Percentiles rank a stretch among this genome's conserved stretches.
phyloP scores from a whole-genome alignment of 768 basidiomycete species.

The Podaxis sp. region DNA sequence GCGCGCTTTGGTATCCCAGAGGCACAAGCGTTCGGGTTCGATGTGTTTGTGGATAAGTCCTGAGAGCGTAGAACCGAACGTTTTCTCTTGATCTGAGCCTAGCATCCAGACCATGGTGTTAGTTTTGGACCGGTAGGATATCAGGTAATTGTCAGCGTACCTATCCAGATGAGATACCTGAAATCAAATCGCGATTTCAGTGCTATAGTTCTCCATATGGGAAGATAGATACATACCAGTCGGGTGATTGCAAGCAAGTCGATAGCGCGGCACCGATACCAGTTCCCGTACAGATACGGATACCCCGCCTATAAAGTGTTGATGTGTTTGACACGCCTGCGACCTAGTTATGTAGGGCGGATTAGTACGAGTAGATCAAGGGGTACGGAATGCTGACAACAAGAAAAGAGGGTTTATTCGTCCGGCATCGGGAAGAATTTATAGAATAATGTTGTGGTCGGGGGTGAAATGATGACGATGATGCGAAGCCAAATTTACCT shows the following conservation, averaged over 20 bases:
- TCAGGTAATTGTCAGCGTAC: slow-evolving; percentile 26
- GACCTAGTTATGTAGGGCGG: slow-evolving; percentile 41
- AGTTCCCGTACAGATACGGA: slow-evolving; percentile 81
- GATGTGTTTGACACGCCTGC: slow-evolving; percentile 83
- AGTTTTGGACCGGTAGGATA: background rate
- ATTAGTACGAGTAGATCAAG: background rate
- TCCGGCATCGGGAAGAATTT: background rate
- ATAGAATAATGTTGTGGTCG: too few relatives aligned
- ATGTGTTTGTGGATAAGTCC: slow-evolving; percentile 71
- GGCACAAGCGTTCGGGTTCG: slow-evolving; percentile 67
- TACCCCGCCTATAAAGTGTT: slow-evolving; percentile 74
- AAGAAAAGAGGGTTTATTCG: background rate
- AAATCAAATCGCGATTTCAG: slow-evolving; percentile 10
- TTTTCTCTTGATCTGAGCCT: slow-evolving; percentile 83
- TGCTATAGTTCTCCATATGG: background rate
- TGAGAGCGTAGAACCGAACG: slow-evolving; percentile 68
- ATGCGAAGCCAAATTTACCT: slow-evolving; percentile 42
- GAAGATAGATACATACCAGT: slow-evolving; percentile 49
- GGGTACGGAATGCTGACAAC: background rate
- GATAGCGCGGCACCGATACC: slow-evolving; percentile 80
- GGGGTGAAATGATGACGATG: background rate
- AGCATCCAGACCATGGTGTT: slow-evolving; percentile 20
- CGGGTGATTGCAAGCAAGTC: slow-evolving; percentile 73
- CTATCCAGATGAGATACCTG: slow-evolving; percentile 83
- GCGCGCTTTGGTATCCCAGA: slow-evolving; percentile 77